These are phyloP conservation scores for Phytophthora crassamura DNA, from an alignment of 352 stramenopile genomes.

Conservation along the genomic window DNA sequence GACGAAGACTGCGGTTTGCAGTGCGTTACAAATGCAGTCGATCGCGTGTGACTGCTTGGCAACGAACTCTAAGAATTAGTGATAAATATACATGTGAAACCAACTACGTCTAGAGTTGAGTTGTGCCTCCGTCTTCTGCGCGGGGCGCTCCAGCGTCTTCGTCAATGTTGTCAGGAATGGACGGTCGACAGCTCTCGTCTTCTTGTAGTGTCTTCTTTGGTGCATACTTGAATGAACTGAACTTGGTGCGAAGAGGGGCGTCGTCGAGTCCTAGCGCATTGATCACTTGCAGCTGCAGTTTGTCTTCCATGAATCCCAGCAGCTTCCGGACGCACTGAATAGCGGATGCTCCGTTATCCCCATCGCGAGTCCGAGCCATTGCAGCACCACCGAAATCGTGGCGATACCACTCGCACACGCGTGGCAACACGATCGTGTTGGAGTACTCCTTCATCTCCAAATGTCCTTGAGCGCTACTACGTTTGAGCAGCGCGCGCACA, in stretches of 20 bases:
- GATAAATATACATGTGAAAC: conserved; percentile 33
- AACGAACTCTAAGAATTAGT: conserved; percentile 21
- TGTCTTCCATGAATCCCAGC: conserved; percentile 66
- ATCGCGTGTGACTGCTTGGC: neutral
- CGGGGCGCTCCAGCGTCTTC: neutral
- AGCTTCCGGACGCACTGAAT: conserved; percentile 78
- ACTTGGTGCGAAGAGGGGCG: conserved; percentile 61
- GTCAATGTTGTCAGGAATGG: neutral
- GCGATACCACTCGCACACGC: conserved; percentile 80
- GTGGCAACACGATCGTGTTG: conserved; percentile 58
- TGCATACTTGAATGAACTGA: conserved; percentile 60
- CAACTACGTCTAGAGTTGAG: conserved; percentile 15
- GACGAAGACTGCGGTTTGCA: too few species aligned
- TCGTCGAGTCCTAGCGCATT: conserved; percentile 51
- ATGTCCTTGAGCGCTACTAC: conserved; percentile 29
- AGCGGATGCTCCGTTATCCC: conserved; percentile 32
- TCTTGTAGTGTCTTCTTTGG: conserved; percentile 41
- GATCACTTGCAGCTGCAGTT: conserved; percentile 54
- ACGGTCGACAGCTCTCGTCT: conserved; percentile 18
- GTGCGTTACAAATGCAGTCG: neutral
- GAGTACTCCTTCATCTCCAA: conserved; percentile 39
- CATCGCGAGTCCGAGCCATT: conserved; percentile 18
- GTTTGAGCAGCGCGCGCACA: conserved; percentile 39
- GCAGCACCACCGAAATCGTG: conserved; percentile 55
- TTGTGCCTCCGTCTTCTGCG: conserved; percentile 24